Evolutionary conservation across 208 protist species (phyloP).

Genomic region (Leishmania braziliensis): DNA sequence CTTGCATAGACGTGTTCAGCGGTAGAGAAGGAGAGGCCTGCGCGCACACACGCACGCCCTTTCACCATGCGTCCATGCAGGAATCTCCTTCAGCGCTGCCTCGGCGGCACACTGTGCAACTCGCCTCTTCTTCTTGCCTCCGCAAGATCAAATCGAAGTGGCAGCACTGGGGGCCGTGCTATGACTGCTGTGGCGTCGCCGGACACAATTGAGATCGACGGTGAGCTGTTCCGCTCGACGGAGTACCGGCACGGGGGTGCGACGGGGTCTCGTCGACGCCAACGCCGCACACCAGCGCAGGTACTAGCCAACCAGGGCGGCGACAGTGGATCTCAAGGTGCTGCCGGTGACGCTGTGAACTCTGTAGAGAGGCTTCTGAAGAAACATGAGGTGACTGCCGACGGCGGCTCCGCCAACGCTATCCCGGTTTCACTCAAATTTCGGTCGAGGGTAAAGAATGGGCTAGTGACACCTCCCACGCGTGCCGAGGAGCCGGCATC

Average conservation of each 20-base stretch:
- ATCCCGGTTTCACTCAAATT: not conserved
- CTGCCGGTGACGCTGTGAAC: not conserved
- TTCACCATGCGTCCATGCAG: slow-evolving; percentile 11
- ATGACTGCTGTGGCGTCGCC: not conserved
- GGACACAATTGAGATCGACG: not conserved
- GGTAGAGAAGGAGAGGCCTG: not conserved
- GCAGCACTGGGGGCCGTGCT: not conserved
- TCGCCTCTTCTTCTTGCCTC: slow-evolving; percentile 16
- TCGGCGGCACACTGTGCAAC: slow-evolving; percentile 9
- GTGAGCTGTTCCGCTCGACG: not conserved
- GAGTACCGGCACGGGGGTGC: not conserved
- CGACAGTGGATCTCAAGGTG: not conserved
- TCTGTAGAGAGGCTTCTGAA: slow-evolving; percentile 18
- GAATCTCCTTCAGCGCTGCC: slow-evolving; percentile 15
- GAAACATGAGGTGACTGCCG: slow-evolving; percentile 14
- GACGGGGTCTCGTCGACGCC: not conserved
- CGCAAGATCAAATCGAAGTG: not conserved
- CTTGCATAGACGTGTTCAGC: not conserved
- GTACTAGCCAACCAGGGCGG: not conserved
- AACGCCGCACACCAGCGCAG: slow-evolving; percentile 19
- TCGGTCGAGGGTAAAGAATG: slow-evolving; percentile 3
- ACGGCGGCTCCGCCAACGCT: not conserved
- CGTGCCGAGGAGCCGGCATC: not conserved
- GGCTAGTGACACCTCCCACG: slow-evolving; percentile 13
- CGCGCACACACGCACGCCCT: not conserved